Percentiles rank a stretch among this genome's conserved stretches.
These are phyloP conservation scores for Lactarius psammicola DNA, from an alignment of 768 basidiomycete genomes.

Conservation along the genomic window DNA sequence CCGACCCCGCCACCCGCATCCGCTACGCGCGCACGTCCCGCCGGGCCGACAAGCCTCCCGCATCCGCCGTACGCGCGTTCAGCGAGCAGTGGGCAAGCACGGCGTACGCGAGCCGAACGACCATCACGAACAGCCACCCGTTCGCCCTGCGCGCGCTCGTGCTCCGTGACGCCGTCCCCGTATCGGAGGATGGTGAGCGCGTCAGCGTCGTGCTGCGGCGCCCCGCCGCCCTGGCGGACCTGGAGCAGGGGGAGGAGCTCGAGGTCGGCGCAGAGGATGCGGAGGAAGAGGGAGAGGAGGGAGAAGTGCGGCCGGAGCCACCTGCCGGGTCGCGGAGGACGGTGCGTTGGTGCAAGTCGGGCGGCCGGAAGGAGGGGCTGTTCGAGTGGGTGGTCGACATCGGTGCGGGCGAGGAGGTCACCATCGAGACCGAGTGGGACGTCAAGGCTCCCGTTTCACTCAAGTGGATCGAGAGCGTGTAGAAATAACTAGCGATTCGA, in stretches of 20 bases:
- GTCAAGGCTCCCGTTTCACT: constrained; percentile 43
- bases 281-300: constrained; percentile 26
- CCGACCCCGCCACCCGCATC: constrained; percentile 35
- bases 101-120: constrained; percentile 41
- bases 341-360: constrained; percentile 40
- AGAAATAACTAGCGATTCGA: not conserved
- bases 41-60: constrained; percentile 33
- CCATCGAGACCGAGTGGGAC: constrained; percentile 52
- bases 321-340: constrained; percentile 11
- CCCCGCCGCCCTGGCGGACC: constrained; percentile 47
- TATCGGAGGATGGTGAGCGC: constrained; percentile 40
- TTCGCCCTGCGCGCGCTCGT: constrained; percentile 46
- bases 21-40: constrained; percentile 43
- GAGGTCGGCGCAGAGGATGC: constrained; percentile 26
- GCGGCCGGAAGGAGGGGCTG: constrained; percentile 53
- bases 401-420: constrained; percentile 43
- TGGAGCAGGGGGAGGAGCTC: constrained; percentile 43
- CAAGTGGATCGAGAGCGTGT: constrained; percentile 30
- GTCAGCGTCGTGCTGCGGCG: constrained; percentile 47
- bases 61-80: constrained; percentile 40
- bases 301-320: not conserved
- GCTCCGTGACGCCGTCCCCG: constrained; percentile 48
- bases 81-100: constrained; percentile 45
- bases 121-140: constrained; percentile 47
- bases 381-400: constrained; percentile 55